Percentiles rank a stretch among this genome's conserved stretches.
Evolutionary conservation across 176 grass and related monocot species (phyloP).

Genomic region (Oryza rufipogon): DNA sequence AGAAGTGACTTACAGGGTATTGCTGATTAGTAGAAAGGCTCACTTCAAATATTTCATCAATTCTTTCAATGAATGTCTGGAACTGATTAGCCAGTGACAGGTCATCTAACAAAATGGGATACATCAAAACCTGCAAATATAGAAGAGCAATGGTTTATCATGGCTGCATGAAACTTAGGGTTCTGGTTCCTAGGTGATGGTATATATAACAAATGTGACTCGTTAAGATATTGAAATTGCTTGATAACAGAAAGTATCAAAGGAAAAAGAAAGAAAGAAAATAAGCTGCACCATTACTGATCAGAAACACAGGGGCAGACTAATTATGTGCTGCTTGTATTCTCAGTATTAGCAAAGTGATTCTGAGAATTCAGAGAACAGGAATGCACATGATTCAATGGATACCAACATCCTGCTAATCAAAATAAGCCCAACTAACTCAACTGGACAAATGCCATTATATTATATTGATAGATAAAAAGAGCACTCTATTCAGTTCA

Average conservation of each 20-base stretch:
- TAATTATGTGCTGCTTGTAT: constrained; percentile 16
- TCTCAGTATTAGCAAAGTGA: background rate
- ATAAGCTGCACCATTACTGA: constrained; percentile 5
- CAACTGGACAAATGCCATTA: background rate
- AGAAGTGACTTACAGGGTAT: constrained; percentile 73
- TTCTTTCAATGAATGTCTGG: constrained; percentile 81
- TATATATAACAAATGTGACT: constrained; percentile 19
- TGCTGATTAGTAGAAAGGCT: constrained; percentile 91
- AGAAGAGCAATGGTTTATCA: constrained; percentile 3
- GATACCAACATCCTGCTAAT: constrained; percentile 1
- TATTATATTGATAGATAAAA: constrained; percentile 6
- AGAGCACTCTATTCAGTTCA: background rate
- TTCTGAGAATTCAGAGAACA: constrained; percentile 12
- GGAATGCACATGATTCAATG: background rate
- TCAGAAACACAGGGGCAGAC: background rate
- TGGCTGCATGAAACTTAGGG: constrained; percentile 32
- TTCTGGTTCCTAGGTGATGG: background rate
- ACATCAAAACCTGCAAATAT: constrained; percentile 80
- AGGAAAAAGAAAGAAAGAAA: background rate
- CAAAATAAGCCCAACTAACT: constrained; percentile 2
- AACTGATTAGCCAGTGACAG: constrained; percentile 82
- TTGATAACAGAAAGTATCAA: constrained; percentile 9
- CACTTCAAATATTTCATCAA: constrained; percentile 84
- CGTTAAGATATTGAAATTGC: constrained; percentile 2
- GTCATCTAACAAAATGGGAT: constrained; percentile 78